These are phyloP conservation scores for Medicago truncatula DNA, from an alignment of 306 rosid genomes.

Conservation along the genomic window MtrunA17r5.0-ANR NC_053047.1:11473501-11474000, in stretches of 20 bases:
- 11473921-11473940: not conserved
- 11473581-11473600: no score
- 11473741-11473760: not conserved
- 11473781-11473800: not conserved
- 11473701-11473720: not conserved
- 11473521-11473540: no score
- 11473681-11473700: no score
- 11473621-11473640: no score
- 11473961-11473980: not conserved
- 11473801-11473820: conserved; percentile 2
- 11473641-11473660: no score
- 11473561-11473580: no score
- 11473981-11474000: not conserved
- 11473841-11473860: not conserved
- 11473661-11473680: no score
- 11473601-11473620: no score
- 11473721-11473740: not conserved
- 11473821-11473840: not conserved
- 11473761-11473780: conserved; percentile 5
- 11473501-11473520: no score
- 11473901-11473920: not conserved
- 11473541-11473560: no score
- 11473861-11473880: not conserved
- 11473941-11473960: not conserved
- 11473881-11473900: not conserved